phyloP scores from a whole-genome alignment of 2,329 filamentous ascomycete genomes.

The Exophiala xenobiotica region DNA sequence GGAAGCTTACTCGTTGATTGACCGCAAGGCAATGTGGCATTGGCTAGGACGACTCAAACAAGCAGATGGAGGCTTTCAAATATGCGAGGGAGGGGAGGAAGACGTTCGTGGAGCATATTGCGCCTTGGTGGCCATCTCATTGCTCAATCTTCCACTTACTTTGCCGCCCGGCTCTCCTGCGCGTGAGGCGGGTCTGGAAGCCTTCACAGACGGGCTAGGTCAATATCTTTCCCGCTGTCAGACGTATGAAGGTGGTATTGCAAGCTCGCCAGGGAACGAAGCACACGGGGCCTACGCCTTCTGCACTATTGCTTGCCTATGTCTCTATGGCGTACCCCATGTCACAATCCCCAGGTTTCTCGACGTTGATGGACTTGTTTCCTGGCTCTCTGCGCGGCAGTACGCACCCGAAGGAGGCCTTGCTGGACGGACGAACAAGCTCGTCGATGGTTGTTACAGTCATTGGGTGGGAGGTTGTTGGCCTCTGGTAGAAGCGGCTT shows the following conservation, averaged over 20 bases:
- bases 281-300: conserved; percentile 97
- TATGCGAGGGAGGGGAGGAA: conserved; percentile 83
- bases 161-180: conserved; percentile 72
- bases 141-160: conserved; percentile 79
- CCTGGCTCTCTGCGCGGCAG: conserved; percentile 88
- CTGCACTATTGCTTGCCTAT: conserved; percentile 84
- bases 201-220: conserved; percentile 70
- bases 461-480: conserved; percentile 97
- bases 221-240: conserved; percentile 79
- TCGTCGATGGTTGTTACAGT: conserved; percentile 97
- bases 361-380: conserved; percentile 71
- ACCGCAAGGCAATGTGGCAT: conserved; percentile 83
- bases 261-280: conserved; percentile 78
- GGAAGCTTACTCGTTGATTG: conserved; percentile 70
- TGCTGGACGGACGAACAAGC: conserved; percentile 91
- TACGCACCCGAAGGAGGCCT: conserved; percentile 90
- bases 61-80: conserved; percentile 81
- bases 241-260: conserved; percentile 88
- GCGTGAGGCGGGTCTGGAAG: conserved; percentile 57
- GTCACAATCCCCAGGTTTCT: conserved; percentile 72
- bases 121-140: conserved; percentile 76
- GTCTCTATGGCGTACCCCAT: conserved; percentile 78
- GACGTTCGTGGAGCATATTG: conserved; percentile 94
- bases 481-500: conserved; percentile 79
- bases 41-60: conserved; percentile 89